Evolutionary conservation across 768 basidiomycete genomes (phyloP), one percentile per base, ranked within the genome.

Genomic region (Tubosaeta sp.): DNA sequence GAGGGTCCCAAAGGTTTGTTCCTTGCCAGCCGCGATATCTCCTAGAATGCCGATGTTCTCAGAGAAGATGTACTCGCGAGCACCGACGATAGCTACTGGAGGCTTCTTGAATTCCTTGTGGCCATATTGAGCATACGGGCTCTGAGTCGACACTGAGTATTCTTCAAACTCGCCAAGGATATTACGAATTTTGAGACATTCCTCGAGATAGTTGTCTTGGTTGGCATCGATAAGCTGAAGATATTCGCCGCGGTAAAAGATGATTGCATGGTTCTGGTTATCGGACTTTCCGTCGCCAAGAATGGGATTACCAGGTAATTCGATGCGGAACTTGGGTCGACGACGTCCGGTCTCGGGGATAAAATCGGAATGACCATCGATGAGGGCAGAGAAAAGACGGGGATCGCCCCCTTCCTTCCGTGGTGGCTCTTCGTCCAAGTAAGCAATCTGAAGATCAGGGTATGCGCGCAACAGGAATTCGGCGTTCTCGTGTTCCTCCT

Each of bases 21-120:
- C 96, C 77, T 99, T 98, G 16, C 96, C 94, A 54, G 96, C 96
- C 36, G 96, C 96, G 40, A 99, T 80, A 71, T 99, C 96, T 62
- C 96, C 96, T 42, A 99, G 79, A 61, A 98, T 95, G 78, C 96
- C 96, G 56, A 98, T 98, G 67, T 97, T 97, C 75, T 99, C 96
- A 46, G 96, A 98, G 75, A 99, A 99, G 68, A 99, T 97, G 71
- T 99, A 99, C 77, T 99, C 95, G 72, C 96, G 85, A 10, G 96
- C 95, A 70, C 95, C 96, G 56, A 99, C 90, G 56, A 99, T 99
- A 14, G 96, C 95, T 19, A 98, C 88, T 16, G 96, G 96, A 19
- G 90, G 69, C 54, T 81, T 81, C 66, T 82, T 82, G 79, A 95
- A 91, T 59, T 96, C 91, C 69, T 89, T 85, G 63, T 87, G 84